Percentiles rank a stretch among this genome's conserved stretches.
These are phyloP conservation scores for Neurospora sp. DNA, from an alignment of 495 filamentous ascomycete species.

Conservation along the genomic window DNA sequence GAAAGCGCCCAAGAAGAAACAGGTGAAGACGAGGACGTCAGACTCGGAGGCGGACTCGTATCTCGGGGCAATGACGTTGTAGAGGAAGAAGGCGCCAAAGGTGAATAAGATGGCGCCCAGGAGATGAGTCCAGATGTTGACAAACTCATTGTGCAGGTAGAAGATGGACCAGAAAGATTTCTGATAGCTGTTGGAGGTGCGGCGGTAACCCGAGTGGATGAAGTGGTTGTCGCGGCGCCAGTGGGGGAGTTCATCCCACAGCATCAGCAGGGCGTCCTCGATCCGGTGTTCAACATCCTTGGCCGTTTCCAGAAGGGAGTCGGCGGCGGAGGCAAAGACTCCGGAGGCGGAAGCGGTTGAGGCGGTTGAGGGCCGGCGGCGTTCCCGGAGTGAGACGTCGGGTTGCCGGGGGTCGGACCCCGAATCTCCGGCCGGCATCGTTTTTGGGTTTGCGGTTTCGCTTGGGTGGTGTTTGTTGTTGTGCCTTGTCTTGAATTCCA, in stretches of 20 bases:
- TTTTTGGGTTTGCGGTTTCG: background rate
- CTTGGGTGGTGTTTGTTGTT: background rate
- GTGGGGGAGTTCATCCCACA: slow-evolving; percentile 33
- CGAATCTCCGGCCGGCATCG: background rate
- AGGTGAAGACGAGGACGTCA: slow-evolving; percentile 62
- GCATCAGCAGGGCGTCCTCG: slow-evolving; percentile 19
- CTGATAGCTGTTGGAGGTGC: slow-evolving; percentile 27
- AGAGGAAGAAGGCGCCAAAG: slow-evolving; percentile 22
- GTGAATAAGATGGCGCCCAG: slow-evolving; percentile 47
- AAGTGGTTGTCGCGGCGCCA: slow-evolving; percentile 40
- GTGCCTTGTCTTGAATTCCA: background rate
- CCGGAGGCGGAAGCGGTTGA: background rate
- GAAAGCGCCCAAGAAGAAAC: slow-evolving; percentile 69
- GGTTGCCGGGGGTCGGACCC: background rate
- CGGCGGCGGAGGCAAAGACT: slow-evolving; percentile 21
- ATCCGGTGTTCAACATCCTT: slow-evolving; percentile 16
- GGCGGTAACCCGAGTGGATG: slow-evolving; percentile 33
- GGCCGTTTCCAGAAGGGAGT: slow-evolving; percentile 20
- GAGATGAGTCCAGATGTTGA: slow-evolving; percentile 90
- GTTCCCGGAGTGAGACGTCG: background rate
- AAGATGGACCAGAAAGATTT: slow-evolving; percentile 24
- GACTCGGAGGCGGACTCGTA: slow-evolving; percentile 52
- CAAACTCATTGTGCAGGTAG: slow-evolving; percentile 69
- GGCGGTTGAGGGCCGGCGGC: background rate
- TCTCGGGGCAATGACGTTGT: slow-evolving; percentile 45